These are phyloP conservation scores for Paecilomyces sp. DNA, from an alignment of 2,329 filamentous ascomycete genomes.

Conservation along the genomic window DNA sequence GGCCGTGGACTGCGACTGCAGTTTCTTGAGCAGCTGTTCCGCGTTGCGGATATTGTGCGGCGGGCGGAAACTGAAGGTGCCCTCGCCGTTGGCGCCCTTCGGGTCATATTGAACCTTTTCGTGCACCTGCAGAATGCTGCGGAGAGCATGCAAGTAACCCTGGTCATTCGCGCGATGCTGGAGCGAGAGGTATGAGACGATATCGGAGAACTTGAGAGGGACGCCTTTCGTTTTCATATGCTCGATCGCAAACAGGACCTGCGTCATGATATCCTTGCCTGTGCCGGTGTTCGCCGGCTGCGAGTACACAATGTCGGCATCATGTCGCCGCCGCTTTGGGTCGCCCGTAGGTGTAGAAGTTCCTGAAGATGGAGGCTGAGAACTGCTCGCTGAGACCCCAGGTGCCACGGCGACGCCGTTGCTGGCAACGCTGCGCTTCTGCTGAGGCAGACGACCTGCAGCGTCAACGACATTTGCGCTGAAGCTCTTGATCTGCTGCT, in stretches of 20 bases:
- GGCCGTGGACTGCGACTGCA: constrained; percentile 75
- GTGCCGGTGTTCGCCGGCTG: constrained; percentile 70
- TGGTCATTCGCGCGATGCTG: constrained; percentile 54
- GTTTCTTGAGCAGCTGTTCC: constrained; percentile 68
- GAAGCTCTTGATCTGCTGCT: constrained; percentile 58
- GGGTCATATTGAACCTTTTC: constrained; percentile 55
- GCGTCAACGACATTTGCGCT: constrained; percentile 56
- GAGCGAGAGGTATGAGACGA: constrained; percentile 74
- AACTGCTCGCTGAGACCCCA: constrained; percentile 55
- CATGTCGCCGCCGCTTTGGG: constrained; percentile 55
- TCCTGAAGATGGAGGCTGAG: constrained; percentile 38
- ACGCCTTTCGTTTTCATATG: constrained; percentile 67
- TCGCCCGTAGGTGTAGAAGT: constrained; percentile 24
- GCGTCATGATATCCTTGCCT: constrained; percentile 74
- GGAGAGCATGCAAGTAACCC: constrained; percentile 54
- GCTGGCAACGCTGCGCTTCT: constrained; percentile 44
- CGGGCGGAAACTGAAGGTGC: constrained; percentile 77
- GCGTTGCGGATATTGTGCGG: constrained; percentile 74
- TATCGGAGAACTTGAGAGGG: constrained; percentile 64
- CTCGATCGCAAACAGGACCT: constrained; percentile 79
- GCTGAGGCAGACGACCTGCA: constrained; percentile 55
- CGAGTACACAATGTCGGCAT: constrained; percentile 55
- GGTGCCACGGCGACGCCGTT: constrained; percentile 14
- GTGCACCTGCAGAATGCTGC: constrained; percentile 59
- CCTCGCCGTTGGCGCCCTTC: constrained; percentile 57